These are phyloP conservation scores for Gillenia trifoliata DNA, from an alignment of 306 rosid genomes.

Conservation along the genomic window DNA sequence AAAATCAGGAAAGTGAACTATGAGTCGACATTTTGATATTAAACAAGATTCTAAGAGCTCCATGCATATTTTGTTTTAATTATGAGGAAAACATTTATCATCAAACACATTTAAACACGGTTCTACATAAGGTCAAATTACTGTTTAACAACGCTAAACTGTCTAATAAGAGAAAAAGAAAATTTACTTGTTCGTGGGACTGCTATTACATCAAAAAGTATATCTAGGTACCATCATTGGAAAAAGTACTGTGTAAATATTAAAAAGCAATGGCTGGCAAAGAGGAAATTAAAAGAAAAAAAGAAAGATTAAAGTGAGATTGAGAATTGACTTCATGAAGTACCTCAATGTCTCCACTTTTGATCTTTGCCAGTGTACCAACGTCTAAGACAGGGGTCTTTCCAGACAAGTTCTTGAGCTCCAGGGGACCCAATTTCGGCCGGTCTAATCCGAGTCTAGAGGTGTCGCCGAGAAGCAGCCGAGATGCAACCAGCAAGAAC, in stretches of 20 bases:
- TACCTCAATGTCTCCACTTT: constrained; percentile 83
- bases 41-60: background rate
- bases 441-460: constrained; percentile 74
- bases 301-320: background rate
- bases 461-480: constrained; percentile 86
- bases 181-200: background rate
- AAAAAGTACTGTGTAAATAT: constrained; percentile 7
- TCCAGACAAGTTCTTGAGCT: constrained; percentile 83
- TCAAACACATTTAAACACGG: background rate
- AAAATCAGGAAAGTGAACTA: background rate
- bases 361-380: constrained; percentile 93
- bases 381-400: constrained; percentile 97
- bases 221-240: constrained; percentile 2
- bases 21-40: background rate
- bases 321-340: constrained; percentile 15
- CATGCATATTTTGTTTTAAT: background rate
- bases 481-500: constrained; percentile 57
- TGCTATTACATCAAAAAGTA: background rate
- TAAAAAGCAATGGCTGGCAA: background rate
- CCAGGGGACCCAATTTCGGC: constrained; percentile 85
- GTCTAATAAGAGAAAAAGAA: background rate
- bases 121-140: background rate
- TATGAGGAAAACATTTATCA: background rate
- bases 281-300: background rate
- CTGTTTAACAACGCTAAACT: background rate